Evolutionary conservation across 78 protist species (phyloP).

Genomic region (Salpingoeca rosetta): DNA sequence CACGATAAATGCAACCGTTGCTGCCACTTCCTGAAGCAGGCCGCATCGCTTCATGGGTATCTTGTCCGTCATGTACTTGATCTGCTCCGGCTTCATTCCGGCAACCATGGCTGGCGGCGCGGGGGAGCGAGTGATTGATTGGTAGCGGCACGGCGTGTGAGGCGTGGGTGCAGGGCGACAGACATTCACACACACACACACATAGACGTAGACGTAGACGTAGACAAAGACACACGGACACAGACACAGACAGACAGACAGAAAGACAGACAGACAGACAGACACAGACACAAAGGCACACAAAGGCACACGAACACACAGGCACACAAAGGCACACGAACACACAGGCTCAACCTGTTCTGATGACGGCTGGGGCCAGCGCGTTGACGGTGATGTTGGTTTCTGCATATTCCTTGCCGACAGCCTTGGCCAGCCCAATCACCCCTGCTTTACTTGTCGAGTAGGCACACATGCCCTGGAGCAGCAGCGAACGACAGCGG

Average conservation of each 20-base stretch:
- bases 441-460: not conserved
- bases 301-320: too few relatives aligned
- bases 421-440: not conserved
- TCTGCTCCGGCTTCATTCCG: not conserved
- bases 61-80: conserved; percentile 10
- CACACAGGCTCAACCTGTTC: not conserved
- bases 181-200: too few relatives aligned
- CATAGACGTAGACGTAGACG: too few relatives aligned
- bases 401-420: not conserved
- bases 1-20: not conserved
- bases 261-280: too few relatives aligned
- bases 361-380: not conserved
- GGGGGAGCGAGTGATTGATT: too few relatives aligned
- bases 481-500: too few relatives aligned
- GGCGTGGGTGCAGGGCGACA: too few relatives aligned
- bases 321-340: too few relatives aligned
- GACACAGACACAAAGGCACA: too few relatives aligned
- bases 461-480: not conserved
- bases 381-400: not conserved
- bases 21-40: not conserved
- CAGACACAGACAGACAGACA: too few relatives aligned
- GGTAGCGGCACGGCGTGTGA: too few relatives aligned
- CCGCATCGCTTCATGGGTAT: not conserved
- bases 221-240: too few relatives aligned
- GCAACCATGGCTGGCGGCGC: conserved; percentile 1